A percentile compares a stretch with the other conserved stretches of the same genome.
Conservation (phyloP, 768 basidiomycete genomes). For the Serendipita sp. region DNA sequence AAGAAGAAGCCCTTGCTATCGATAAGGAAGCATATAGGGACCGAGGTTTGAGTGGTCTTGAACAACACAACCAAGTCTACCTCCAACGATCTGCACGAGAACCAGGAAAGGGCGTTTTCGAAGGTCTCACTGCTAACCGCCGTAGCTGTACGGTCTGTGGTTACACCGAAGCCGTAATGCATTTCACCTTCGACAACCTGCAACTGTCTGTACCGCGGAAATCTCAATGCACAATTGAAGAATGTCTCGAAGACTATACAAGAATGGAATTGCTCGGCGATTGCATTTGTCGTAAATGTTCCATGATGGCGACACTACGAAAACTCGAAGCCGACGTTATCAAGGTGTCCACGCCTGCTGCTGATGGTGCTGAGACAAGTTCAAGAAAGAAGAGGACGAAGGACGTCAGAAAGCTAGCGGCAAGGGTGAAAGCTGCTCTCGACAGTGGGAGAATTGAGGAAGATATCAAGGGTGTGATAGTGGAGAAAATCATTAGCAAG, state of each 20-base stretch:
- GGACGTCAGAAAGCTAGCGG: slow-evolving; percentile 51
- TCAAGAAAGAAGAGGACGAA: slow-evolving; percentile 64
- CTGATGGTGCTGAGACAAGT: slow-evolving; percentile 30
- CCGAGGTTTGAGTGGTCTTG: slow-evolving; percentile 49
- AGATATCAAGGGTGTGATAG: slow-evolving; percentile 59
- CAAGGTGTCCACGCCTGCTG: slow-evolving; percentile 27
- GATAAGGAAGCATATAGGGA: slow-evolving; percentile 55
- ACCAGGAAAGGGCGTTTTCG: slow-evolving; percentile 58
- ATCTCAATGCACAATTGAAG: slow-evolving; percentile 50
- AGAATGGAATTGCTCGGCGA: slow-evolving; percentile 76
- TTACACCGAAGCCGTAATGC: slow-evolving; percentile 89
- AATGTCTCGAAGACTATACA: slow-evolving; percentile 78
- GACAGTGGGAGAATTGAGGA: slow-evolving; percentile 68
- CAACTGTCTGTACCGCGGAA: slow-evolving; percentile 56
- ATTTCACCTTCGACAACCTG: slow-evolving; percentile 75
- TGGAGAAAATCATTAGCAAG: slow-evolving; percentile 59
- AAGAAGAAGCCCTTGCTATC: slow-evolving; percentile 62
- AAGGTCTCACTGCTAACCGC: slow-evolving; percentile 79
- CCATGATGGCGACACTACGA: slow-evolving; percentile 57
- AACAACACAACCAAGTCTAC: slow-evolving; percentile 12
- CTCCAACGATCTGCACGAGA: slow-evolving; percentile 18
- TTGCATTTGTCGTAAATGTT: slow-evolving; percentile 85
- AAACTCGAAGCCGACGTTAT: slow-evolving; percentile 42
- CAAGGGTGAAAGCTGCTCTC: slow-evolving; percentile 42
- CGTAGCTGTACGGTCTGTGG: slow-evolving; percentile 79